These are phyloP conservation scores for Lagerstroemia speciosa DNA, from an alignment of 345 rosid species.

Conservation along the genomic window DNA sequence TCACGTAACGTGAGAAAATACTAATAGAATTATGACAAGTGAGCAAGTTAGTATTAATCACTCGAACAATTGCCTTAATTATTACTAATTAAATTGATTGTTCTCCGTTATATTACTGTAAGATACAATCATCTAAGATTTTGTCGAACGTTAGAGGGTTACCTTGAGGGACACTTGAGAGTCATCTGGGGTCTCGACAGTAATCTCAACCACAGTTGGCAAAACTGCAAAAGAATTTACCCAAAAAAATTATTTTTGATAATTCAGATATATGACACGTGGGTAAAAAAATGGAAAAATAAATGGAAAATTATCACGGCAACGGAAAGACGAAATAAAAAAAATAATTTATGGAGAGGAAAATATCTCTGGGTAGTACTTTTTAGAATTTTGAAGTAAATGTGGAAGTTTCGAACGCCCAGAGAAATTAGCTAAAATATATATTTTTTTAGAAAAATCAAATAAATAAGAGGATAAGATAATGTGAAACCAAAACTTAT, in stretches of 20 bases:
- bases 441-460: background rate
- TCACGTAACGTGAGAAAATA: no score
- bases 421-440: background rate
- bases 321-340: background rate
- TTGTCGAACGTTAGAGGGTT: no score
- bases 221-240: constrained; percentile 35
- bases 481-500: background rate
- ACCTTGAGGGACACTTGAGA: constrained; percentile 82
- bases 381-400: background rate
- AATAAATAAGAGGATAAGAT: background rate
- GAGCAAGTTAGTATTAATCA: no score
- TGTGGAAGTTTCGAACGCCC: background rate
- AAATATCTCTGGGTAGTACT: background rate
- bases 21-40: no score
- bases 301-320: background rate
- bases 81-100: no score
- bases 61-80: no score
- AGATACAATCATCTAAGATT: no score
- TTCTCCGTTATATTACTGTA: no score
- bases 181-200: constrained; percentile 70
- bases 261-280: background rate
- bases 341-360: background rate
- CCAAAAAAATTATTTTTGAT: background rate
- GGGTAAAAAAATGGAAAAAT: background rate
- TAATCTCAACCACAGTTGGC: constrained; percentile 65